Conservation (phyloP, 108 stramenopile genomes). For the Mayamaea pseudoterrestris region DNA sequence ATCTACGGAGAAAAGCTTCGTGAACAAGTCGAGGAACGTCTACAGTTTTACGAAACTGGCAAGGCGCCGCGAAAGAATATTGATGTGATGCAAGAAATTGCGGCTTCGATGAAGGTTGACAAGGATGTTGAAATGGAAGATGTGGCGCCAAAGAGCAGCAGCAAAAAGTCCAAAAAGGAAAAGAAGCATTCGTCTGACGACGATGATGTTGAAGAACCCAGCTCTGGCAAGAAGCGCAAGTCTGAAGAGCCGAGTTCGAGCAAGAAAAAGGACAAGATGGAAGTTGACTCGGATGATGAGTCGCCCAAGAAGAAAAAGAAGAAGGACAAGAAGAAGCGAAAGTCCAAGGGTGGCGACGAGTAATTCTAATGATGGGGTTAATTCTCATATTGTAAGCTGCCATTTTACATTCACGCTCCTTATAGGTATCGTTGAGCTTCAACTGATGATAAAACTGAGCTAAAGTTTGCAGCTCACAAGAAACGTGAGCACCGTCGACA, state of each 20-base stretch:
- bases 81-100: constrained; percentile 96
- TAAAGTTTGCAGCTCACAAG: too few relatives aligned
- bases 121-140: constrained; percentile 17
- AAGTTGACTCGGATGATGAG: constrained; percentile 40
- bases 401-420: too few relatives aligned
- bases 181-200: constrained; percentile 24
- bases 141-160: constrained; percentile 29
- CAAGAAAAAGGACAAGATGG: constrained; percentile 24
- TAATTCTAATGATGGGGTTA: too few relatives aligned
- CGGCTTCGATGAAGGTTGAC: constrained; percentile 53
- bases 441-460: too few relatives aligned
- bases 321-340: constrained; percentile 35
- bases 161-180: constrained; percentile 24
- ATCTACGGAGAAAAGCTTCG: constrained; percentile 94
- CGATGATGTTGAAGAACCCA: constrained; percentile 15
- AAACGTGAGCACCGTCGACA: too few relatives aligned
- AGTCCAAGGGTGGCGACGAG: constrained; percentile 10
- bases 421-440: too few relatives aligned
- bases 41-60: constrained; percentile 98
- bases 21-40: constrained; percentile 98
- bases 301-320: constrained; percentile 29
- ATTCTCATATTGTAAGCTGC: too few relatives aligned
- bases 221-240: constrained; percentile 19
- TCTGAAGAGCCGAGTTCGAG: constrained; percentile 21
- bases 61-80: constrained; percentile 95